These are phyloP conservation scores for Dioszegia hungarica DNA, from an alignment of 768 basidiomycete genomes.

Conservation along the genomic window DNA sequence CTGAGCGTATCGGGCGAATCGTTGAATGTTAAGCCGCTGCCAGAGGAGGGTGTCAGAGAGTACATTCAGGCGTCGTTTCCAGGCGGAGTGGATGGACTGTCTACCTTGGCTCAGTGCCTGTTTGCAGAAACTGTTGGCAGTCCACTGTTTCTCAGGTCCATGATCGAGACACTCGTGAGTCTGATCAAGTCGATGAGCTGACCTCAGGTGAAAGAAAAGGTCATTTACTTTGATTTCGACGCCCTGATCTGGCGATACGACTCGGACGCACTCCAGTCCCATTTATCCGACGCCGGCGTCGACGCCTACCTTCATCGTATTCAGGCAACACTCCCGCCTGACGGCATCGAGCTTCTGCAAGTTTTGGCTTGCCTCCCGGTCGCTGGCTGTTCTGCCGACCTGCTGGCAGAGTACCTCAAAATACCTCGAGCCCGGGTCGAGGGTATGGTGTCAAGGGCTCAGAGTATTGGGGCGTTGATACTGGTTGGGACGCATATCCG, in stretches of 20 bases:
- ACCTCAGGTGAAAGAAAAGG: conserved; percentile 19
- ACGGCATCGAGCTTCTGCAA: conserved; percentile 6
- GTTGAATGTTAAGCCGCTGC: conserved; percentile 6
- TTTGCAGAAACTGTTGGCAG: conserved; percentile 25
- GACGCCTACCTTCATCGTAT: conserved; percentile 19
- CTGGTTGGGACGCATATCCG: not conserved
- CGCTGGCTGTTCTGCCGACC: conserved; percentile 14
- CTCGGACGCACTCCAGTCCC: conserved; percentile 13
- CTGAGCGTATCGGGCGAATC: conserved; percentile 8
- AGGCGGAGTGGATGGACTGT: not conserved
- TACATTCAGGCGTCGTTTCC: conserved; percentile 15
- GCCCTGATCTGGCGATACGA: conserved; percentile 18
- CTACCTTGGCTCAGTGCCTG: conserved; percentile 13
- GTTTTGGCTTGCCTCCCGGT: conserved; percentile 26
- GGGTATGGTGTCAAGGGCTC: not conserved
- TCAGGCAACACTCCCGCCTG: conserved; percentile 10
- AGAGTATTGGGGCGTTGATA: conserved; percentile 10
- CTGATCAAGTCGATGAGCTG: not conserved
- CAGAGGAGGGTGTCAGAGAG: conserved; percentile 11
- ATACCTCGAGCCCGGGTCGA: not conserved
- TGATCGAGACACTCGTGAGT: conserved; percentile 20
- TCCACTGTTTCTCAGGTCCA: conserved; percentile 22
- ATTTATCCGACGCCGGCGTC: conserved; percentile 18
- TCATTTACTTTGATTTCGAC: conserved; percentile 24
- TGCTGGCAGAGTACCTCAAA: conserved; percentile 13